These are phyloP conservation scores for Angomonas deanei DNA, from an alignment of 208 protist genomes.

Conservation along the genomic window DNA sequence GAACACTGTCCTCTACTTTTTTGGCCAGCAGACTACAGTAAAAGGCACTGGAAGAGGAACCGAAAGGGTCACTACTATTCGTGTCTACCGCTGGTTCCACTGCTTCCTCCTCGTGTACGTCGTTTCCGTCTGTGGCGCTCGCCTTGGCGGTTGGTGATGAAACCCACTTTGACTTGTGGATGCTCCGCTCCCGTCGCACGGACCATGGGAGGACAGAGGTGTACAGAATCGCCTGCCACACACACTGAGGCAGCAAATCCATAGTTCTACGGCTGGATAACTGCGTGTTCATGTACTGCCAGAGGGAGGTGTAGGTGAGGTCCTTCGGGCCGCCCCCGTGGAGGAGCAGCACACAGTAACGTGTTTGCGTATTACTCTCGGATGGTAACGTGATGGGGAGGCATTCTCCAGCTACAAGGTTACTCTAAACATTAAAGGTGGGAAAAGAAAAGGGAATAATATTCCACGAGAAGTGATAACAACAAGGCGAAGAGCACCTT, in stretches of 20 bases:
- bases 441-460: background rate
- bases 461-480: background rate
- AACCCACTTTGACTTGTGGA: conserved; percentile 20
- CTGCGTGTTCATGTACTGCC: conserved; percentile 12
- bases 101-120: background rate
- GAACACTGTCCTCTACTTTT: background rate
- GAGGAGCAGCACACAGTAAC: conserved; percentile 31
- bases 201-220: conserved; percentile 22
- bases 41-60: background rate
- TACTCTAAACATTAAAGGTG: background rate
- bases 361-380: conserved; percentile 20
- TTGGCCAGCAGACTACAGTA: background rate
- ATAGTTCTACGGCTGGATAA: conserved; percentile 19
- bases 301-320: conserved; percentile 9
- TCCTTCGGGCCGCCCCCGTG: conserved; percentile 26
- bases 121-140: background rate
- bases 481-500: no score
- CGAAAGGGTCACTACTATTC: background rate
- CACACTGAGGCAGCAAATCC: conserved; percentile 17
- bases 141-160: background rate
- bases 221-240: conserved; percentile 39
- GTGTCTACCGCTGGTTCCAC: background rate
- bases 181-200: conserved; percentile 1
- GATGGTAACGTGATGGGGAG: no score
- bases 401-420: no score